These are phyloP conservation scores for Cladosporium sp. DNA, from an alignment of 2,329 filamentous ascomycete species.

Conservation along the genomic window DNA sequence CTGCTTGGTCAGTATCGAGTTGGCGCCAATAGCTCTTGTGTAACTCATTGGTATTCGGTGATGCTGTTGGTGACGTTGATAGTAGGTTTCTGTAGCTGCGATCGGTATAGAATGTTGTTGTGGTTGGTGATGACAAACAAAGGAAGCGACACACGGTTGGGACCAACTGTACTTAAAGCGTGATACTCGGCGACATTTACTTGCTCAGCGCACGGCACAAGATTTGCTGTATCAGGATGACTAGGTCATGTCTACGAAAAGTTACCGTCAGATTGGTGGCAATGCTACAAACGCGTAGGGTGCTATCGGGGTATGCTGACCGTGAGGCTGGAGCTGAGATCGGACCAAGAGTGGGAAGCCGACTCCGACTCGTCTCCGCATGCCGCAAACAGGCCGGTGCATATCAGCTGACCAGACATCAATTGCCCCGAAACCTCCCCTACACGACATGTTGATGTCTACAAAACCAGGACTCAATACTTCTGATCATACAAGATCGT, in stretches of 20 bases:
- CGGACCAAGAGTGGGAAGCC: not conserved
- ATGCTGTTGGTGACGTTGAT: not conserved
- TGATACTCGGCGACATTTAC: not conserved
- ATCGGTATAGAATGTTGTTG: not conserved
- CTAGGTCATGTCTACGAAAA: slow-evolving; percentile 1
- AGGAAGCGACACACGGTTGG: not conserved
- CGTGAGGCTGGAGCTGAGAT: not conserved
- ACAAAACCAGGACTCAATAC: too few species aligned
- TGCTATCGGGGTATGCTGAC: not conserved
- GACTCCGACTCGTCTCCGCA: not conserved
- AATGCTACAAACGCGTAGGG: not conserved
- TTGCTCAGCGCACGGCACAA: not conserved
- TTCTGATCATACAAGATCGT: too few species aligned
- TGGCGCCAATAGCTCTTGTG: slow-evolving; percentile 21
- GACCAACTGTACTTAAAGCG: not conserved
- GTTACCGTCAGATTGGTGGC: slow-evolving; percentile 3
- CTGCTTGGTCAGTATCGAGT: slow-evolving; percentile 33
- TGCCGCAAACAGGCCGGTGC: not conserved
- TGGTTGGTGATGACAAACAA: slow-evolving; percentile 2
- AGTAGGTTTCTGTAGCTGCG: not conserved
- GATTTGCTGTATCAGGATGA: slow-evolving; percentile 5
- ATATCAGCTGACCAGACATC: too few species aligned
- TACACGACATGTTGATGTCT: too few species aligned
- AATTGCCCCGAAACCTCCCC: too few species aligned
- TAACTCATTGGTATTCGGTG: slow-evolving; percentile 23